These are phyloP conservation scores for Amanita pseudoporphyria DNA, from an alignment of 768 basidiomycete genomes.

Conservation along the genomic window DNA sequence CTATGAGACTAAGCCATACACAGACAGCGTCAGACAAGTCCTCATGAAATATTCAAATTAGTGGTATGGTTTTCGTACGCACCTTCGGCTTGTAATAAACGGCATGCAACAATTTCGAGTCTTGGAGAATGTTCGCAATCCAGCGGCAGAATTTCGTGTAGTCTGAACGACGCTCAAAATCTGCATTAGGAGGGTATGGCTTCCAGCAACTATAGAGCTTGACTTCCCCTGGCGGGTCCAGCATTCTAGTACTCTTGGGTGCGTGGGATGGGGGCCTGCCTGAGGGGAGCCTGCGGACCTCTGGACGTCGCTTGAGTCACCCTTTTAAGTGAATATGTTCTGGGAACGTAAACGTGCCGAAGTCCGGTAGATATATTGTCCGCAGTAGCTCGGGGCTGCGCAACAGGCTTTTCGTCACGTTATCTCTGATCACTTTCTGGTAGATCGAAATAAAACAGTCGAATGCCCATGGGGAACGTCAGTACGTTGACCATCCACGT, in stretches of 20 bases:
- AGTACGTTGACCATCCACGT: no score
- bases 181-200: constrained; percentile 40
- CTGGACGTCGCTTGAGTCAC: no score
- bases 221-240: constrained; percentile 32
- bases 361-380: no score
- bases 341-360: no score
- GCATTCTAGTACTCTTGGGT: constrained; percentile 25
- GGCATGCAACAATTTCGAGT: constrained; percentile 24
- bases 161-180: constrained; percentile 32
- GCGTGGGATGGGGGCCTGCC: not conserved
- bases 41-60: not conserved
- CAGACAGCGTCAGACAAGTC: not conserved
- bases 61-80: constrained; percentile 8
- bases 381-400: no score
- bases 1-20: constrained; percentile 26
- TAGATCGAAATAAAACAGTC: no score
- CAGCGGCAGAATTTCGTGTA: constrained; percentile 33
- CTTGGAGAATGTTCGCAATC: constrained; percentile 35
- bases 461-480: no score
- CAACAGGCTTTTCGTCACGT: no score
- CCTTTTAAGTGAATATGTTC: no score
- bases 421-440: no score
- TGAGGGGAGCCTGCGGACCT: no score
- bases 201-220: constrained; percentile 37
- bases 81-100: constrained; percentile 41